Conservation (phyloP, 345 rosid genomes). For the Aquilaria sinensis region DNA sequence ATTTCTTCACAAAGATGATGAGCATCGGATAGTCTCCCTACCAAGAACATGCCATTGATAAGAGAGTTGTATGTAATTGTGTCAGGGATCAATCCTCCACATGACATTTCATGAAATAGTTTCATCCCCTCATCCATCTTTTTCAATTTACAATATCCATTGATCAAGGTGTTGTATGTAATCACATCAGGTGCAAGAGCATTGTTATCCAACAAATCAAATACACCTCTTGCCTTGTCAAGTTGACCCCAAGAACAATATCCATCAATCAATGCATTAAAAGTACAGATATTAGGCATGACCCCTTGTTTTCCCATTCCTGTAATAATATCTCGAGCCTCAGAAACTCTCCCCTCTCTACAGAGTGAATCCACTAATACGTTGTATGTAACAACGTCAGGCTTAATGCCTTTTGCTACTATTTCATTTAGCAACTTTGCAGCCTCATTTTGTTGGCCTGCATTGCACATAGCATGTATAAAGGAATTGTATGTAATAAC, state of each 20-base stretch:
- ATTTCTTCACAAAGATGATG: not conserved
- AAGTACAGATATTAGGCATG: slow-evolving; percentile 26
- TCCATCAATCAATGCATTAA: slow-evolving; percentile 26
- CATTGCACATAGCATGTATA: too few species aligned
- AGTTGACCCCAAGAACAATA: slow-evolving; percentile 18
- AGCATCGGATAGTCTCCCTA: not conserved
- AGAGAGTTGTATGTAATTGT: not conserved
- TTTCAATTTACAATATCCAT: not conserved
- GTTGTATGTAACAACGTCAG: slow-evolving; percentile 19
- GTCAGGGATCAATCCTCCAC: not conserved
- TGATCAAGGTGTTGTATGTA: slow-evolving; percentile 8
- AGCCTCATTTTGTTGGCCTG: too few species aligned
- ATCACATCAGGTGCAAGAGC: slow-evolving; percentile 3
- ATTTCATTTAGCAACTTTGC: slow-evolving; percentile 20
- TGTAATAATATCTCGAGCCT: slow-evolving; percentile 8
- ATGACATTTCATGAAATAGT: not conserved
- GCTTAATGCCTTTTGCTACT: slow-evolving; percentile 11
- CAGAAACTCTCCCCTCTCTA: slow-evolving; percentile 14
- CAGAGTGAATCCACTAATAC: slow-evolving; percentile 15
- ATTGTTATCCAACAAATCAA: slow-evolving; percentile 16
- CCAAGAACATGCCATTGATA: not conserved
- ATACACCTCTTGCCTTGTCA: slow-evolving; percentile 14
- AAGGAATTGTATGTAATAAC: too few species aligned
- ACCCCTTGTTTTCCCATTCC: slow-evolving; percentile 20
- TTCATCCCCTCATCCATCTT: not conserved